Base-by-base conservation (phyloP, 352 stramenopile genomes). In the Nothophytophthora sp. region DNA sequence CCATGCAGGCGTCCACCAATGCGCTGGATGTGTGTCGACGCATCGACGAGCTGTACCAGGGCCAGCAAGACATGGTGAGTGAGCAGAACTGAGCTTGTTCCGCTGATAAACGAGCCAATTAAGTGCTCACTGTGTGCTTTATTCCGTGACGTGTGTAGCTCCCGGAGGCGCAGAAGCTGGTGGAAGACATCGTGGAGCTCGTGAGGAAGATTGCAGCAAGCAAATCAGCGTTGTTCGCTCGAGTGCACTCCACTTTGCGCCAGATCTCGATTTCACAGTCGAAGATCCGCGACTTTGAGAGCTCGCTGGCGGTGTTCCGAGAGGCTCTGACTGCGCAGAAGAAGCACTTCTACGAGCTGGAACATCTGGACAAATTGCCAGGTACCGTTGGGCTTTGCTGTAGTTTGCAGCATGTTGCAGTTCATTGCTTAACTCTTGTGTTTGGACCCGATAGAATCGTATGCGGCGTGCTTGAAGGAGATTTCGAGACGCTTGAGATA, bases 281-380 rank as follows among this genome's bases (percentile, higher is more conserved):
- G 5, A 87, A 89, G 48, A 95, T 95, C 44, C 79, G 84, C n/a
- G 86, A 94, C 60, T 95, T 95, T 70, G 86, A 94, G 42, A 89
- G 87, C 46, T 91, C 80, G n/a, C 32, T 95, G 30, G 69, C 71
- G 6, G 85, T 94, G 46, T 86, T 95, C 38, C 83, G 77, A 28
- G 86, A 93, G 36, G 86, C 83, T 13, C 43, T 92, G 43, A 43
- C 53, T 23, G 79, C 69, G 3, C 86, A 95, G 50, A 93, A 94
- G 63, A 83, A 81, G 29, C 81, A 95, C 48, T 95, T 95, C 42
- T 74, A 86, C 42, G 86, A 95, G 45, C 69, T 95, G 2, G 80
- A 95, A 37, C 86, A 95, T 59, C 55, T 95, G 9, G 76, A 88
- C 9, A 91, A 90, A 40, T 59, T 94, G 28, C 83, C 83, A 47